These are phyloP conservation scores for Phyllosticta citriasiana DNA, from an alignment of 2,329 filamentous ascomycete genomes.

Conservation along the genomic window DNA sequence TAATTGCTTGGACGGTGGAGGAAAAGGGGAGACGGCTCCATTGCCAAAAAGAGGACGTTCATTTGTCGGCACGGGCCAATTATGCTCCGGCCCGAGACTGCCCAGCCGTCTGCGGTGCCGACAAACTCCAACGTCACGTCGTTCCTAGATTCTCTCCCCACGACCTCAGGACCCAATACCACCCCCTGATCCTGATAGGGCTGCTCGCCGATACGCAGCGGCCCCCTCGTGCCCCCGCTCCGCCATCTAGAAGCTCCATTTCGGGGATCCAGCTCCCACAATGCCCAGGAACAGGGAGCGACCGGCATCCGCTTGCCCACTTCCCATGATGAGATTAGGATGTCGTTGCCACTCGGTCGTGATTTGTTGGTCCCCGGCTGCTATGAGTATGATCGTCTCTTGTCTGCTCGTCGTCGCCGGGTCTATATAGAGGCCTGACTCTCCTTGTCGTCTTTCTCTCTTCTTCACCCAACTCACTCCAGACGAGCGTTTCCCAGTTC, in stretches of 20 bases:
- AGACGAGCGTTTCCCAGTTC: background rate
- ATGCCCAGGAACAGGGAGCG: background rate
- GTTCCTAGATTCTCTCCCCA: background rate
- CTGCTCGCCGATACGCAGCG: background rate
- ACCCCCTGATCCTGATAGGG: background rate
- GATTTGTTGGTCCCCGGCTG: background rate
- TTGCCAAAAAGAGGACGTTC: background rate
- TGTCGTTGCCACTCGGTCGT: background rate
- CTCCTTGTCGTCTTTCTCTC: background rate
- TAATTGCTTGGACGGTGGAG: background rate
- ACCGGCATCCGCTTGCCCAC: background rate
- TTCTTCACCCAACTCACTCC: conserved; percentile 7
- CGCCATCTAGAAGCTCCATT: background rate
- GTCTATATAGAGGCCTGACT: conserved; percentile 5
- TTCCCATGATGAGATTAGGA: background rate
- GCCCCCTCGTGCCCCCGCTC: background rate
- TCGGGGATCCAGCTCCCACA: background rate
- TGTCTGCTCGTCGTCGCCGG: background rate
- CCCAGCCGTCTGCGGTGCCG: background rate
- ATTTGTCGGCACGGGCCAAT: background rate
- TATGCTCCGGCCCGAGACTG: background rate
- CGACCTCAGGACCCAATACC: too few relatives aligned
- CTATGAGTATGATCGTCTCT: background rate
- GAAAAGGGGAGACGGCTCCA: background rate
- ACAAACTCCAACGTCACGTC: background rate